These are phyloP conservation scores for Saksenaea oblongispora DNA, from an alignment of 371 early-diverging fungal genomes.

Conservation along the genomic window DNA sequence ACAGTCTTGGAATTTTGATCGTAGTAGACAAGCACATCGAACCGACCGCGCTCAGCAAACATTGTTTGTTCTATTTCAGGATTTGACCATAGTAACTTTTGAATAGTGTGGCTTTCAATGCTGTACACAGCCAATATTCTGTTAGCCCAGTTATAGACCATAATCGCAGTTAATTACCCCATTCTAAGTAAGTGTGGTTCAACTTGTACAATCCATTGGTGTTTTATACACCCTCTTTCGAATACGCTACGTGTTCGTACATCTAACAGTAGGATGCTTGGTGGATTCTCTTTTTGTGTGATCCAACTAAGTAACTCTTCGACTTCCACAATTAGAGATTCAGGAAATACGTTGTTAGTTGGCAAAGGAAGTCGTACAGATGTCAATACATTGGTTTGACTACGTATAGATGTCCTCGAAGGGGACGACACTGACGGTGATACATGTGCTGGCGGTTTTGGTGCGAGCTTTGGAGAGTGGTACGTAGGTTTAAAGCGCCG, in stretches of 20 bases:
- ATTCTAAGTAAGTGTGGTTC: conserved; percentile 66
- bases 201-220: conserved; percentile 68
- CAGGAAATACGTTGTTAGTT: conserved; percentile 24
- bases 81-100: conserved; percentile 35
- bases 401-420: background rate
- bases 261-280: conserved; percentile 71
- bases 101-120: conserved; percentile 38
- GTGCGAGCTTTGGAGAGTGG: background rate
- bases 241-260: conserved; percentile 68
- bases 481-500: background rate
- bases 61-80: conserved; percentile 44
- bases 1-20: conserved; percentile 54
- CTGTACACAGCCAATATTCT: conserved; percentile 5
- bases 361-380: conserved; percentile 10
- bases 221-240: conserved; percentile 67
- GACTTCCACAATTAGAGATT: conserved; percentile 27
- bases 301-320: conserved; percentile 40
- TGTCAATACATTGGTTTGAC: background rate
- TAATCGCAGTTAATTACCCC: conserved; percentile 35
- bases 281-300: conserved; percentile 26
- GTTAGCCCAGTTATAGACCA: conserved; percentile 6
- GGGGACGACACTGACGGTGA: background rate
- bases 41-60: conserved; percentile 62
- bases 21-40: conserved; percentile 72
- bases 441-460: background rate